These are phyloP conservation scores for Nicotiana attenuata DNA, from an alignment of 257 asterid species.

Conservation along the genomic window DNA sequence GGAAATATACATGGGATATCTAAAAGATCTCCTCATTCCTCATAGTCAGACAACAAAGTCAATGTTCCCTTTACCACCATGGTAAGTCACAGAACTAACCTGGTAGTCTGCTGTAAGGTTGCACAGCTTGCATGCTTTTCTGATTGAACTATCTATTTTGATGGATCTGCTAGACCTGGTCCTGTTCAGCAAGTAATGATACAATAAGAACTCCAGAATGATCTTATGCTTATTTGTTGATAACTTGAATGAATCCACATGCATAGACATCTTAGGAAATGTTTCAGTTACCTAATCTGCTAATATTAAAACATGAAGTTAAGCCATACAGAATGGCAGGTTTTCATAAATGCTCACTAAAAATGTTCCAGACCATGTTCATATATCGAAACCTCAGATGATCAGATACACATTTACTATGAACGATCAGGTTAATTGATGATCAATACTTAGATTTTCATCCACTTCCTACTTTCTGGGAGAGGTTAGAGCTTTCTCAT, in stretches of 20 bases:
- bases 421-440: neutral
- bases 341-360: neutral
- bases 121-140: neutral
- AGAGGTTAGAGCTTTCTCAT: neutral
- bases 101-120: neutral
- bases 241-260: neutral
- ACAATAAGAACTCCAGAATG: neutral
- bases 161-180: neutral
- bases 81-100: constrained; percentile 3
- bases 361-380: neutral
- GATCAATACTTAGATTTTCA: neutral
- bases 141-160: neutral
- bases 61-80: constrained; percentile 7
- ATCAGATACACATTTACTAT: neutral
- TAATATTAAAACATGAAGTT: neutral
- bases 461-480: neutral
- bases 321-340: neutral
- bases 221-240: neutral
- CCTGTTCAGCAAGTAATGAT: neutral
- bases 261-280: neutral
- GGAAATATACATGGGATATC: constrained; percentile 19
- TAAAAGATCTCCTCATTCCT: constrained; percentile 14
- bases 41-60: neutral
- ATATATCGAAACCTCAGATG: neutral
- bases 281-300: neutral